These are phyloP conservation scores for Pulchroboletus neoregius DNA, from an alignment of 1,284 basidiomycete species.

Conservation along the genomic window DNA sequence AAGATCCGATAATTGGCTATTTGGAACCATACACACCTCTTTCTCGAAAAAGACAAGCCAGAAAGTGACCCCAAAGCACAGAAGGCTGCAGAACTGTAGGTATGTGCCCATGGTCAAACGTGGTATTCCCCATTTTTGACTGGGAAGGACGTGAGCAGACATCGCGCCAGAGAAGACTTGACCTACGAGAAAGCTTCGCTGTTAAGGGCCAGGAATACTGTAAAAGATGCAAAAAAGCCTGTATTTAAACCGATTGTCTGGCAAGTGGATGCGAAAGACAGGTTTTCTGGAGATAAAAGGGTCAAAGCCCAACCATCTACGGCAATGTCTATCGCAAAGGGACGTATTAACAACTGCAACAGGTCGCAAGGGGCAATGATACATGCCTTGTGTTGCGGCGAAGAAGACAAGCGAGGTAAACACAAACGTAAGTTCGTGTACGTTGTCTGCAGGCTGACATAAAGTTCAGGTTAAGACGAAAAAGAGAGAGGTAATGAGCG, in stretches of 20 bases:
- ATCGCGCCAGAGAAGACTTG: background rate
- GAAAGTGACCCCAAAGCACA: constrained; percentile 80
- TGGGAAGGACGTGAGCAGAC: constrained; percentile 27
- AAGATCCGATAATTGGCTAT: constrained; percentile 3
- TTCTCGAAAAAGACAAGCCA: constrained; percentile 89
- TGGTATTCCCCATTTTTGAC: constrained; percentile 82
- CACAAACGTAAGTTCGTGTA: constrained; percentile 77
- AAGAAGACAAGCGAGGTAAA: constrained; percentile 93
- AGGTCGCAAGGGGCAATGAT: background rate
- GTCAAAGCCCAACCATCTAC: constrained; percentile 99
- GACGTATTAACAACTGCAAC: constrained; percentile 5
- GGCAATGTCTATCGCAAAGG: constrained; percentile 72
- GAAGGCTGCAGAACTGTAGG: constrained; percentile 80
- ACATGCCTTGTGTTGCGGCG: constrained; percentile 91
- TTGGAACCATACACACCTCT: constrained; percentile 58
- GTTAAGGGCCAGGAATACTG: constrained; percentile 96
- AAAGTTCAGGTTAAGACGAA: constrained; percentile 16
- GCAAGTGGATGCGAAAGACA: constrained; percentile 96
- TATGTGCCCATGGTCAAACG: constrained; percentile 80
- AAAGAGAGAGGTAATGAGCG: constrained; percentile 25
- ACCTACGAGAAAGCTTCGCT: constrained; percentile 87
- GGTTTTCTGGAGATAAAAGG: constrained; percentile 89
- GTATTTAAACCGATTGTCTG: constrained; percentile 98
- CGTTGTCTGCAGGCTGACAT: constrained; percentile 73
- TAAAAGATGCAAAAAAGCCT: constrained; percentile 95